Evolutionary conservation across 345 rosid species (phyloP).

Genomic region (Trapa incisa): DNA sequence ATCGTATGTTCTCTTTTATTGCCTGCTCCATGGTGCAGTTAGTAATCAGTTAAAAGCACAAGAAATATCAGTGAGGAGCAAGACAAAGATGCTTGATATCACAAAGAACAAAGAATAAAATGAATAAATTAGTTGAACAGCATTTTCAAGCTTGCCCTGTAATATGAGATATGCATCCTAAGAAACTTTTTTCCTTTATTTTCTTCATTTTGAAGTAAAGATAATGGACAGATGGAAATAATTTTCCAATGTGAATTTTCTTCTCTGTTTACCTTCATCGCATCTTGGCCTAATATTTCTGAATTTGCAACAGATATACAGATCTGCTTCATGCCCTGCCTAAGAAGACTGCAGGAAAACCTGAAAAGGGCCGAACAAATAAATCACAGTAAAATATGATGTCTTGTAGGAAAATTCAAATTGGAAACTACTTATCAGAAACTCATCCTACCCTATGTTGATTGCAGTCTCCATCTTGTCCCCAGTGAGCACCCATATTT

Average conservation of each 20-base stretch:
- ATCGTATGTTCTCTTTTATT: conserved; percentile 52
- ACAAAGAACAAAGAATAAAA: too few relatives aligned
- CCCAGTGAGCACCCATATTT: conserved; percentile 96
- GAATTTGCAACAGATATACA: conserved; percentile 43
- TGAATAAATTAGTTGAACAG: too few relatives aligned
- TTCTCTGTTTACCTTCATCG: conserved; percentile 33
- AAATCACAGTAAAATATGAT: background rate
- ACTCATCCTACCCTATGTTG: conserved; percentile 74
- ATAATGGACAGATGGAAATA: background rate
- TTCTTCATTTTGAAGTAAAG: background rate
- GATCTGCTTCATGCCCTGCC: conserved; percentile 94
- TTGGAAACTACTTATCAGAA: conserved; percentile 7
- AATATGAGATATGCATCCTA: too few relatives aligned
- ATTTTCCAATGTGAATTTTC: conserved; percentile 1
- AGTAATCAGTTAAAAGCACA: conserved; percentile 12
- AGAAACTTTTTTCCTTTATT: too few relatives aligned
- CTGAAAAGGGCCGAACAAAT: conserved; percentile 32
- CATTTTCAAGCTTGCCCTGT: too few relatives aligned
- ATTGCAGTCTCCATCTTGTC: conserved; percentile 99
- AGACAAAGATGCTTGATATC: too few relatives aligned
- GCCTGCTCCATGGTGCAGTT: conserved; percentile 38
- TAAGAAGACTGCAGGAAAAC: conserved; percentile 78
- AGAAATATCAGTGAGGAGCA: background rate
- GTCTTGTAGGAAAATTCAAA: background rate
- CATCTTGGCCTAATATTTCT: conserved; percentile 39